Evolutionary conservation across 371 early-diverging fungal genomes (phyloP).

Genomic region (Apophysomyces trapeziformis): DNA sequence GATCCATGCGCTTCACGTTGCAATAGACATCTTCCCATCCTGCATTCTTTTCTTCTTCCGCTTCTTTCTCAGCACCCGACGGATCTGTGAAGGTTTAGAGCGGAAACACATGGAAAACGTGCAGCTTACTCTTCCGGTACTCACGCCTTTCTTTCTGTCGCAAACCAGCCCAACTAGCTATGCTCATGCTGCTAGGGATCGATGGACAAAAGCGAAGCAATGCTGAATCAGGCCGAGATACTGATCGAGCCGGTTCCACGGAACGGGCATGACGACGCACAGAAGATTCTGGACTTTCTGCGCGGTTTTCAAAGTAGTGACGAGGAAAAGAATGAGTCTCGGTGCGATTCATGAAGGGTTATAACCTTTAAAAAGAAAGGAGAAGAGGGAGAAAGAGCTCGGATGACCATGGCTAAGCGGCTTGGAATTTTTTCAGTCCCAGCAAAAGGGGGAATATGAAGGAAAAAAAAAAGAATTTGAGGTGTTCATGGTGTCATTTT

Average conservation of each 20-base stretch:
- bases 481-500: too few relatives aligned
- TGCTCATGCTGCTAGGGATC: not conserved
- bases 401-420: not conserved
- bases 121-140: slow-evolving; percentile 3
- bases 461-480: too few relatives aligned
- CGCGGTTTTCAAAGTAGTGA: not conserved
- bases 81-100: slow-evolving; percentile 9
- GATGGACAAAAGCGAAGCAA: slow-evolving; percentile 9
- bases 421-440: slow-evolving; percentile 8
- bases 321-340: not conserved
- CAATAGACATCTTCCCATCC: slow-evolving; percentile 69
- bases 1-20: slow-evolving; percentile 75
- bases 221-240: not conserved
- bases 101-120: slow-evolving; percentile 1
- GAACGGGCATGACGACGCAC: not conserved
- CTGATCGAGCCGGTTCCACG: not conserved
- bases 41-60: slow-evolving; percentile 6
- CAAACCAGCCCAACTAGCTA: not conserved
- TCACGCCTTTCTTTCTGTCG: slow-evolving; percentile 5
- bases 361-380: not conserved
- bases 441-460: slow-evolving; percentile 3
- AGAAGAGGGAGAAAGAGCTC: not conserved
- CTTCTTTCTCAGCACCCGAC: slow-evolving; percentile 11
- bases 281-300: not conserved
- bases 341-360: not conserved